phyloP scores from a whole-genome alignment of 805 yeast genomes.

The Diddensiella transvaalensis region DNA sequence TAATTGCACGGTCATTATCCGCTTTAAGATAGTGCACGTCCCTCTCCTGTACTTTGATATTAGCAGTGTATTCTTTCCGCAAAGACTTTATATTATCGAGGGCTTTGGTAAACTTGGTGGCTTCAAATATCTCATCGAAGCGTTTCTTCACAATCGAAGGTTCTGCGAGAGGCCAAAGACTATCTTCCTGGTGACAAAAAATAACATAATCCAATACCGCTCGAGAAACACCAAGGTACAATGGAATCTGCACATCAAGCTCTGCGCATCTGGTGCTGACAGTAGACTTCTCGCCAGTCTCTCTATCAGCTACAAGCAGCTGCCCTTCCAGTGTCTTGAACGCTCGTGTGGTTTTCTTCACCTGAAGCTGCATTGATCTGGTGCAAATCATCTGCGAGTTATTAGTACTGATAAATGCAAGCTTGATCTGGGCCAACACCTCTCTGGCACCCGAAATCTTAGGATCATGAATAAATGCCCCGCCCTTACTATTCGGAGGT shows the following conservation, averaged over 20 bases:
- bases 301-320: conserved; percentile 50
- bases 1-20: conserved; percentile 70
- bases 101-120: conserved; percentile 87
- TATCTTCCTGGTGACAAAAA: conserved; percentile 97
- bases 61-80: conserved; percentile 71
- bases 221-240: conserved; percentile 79
- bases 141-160: conserved; percentile 84
- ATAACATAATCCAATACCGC: conserved; percentile 88
- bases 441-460: conserved; percentile 59
- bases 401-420: conserved; percentile 73
- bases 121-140: conserved; percentile 96
- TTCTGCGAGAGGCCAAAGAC: conserved; percentile 89
- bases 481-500: conserved; percentile 95
- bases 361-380: conserved; percentile 71
- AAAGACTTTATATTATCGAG: conserved; percentile 72
- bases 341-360: conserved; percentile 59
- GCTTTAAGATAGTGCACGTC: conserved; percentile 70
- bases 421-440: conserved; percentile 84
- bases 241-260: conserved; percentile 76
- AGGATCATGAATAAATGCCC: conserved; percentile 95
- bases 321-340: conserved; percentile 93
- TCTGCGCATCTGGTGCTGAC: conserved; percentile 80
- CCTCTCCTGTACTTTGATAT: conserved; percentile 71
- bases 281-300: conserved; percentile 61
- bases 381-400: conserved; percentile 81